Base-by-base conservation (phyloP, 371 early-diverging fungal species). In the Chytridiales sp. region DNA sequence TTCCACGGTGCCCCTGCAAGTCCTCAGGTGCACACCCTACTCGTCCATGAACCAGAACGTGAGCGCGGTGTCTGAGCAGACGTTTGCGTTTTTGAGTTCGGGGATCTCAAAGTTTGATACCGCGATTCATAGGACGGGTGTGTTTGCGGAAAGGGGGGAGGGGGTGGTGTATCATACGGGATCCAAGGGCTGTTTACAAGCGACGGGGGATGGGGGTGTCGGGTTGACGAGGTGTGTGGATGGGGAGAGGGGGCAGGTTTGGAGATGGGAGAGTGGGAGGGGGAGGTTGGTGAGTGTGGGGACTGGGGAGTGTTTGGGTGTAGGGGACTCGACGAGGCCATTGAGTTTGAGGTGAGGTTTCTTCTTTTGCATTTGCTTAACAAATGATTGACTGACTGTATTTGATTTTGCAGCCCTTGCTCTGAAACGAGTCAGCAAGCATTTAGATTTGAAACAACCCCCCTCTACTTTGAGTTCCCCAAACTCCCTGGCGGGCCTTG, bases 401-500 rank as follows among this genome's bases (percentile, higher is more conserved):
- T n/a, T 34, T 5, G 15, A 6, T 3, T 8, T 3, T 24, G 35
- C 39, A 6, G 19, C 4, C 5, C 42, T 15, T 24, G 41, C 41
- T 26, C 34, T 17, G 34, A 46, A 21, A 29, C 38, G n/a, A n/a
- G n/a, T n/a, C n/a, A n/a, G n/a, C n/a, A n/a, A n/a, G n/a, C n/a
- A n/a, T n/a, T n/a, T n/a, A n/a, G n/a, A n/a, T n/a, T n/a, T 38
- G 11, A 9, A 9, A 11, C 38, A n/a, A 13, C 46, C 13, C 9
- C 31, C 17, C 42, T 47, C 27, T 59, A 59, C 49, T 59, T 59
- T 30, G 59, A 59, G 40, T 59, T 48, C 30, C 49, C 59, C 4
- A 32, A 49, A 11, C 49, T 59, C 3, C 59, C 59, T 4, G 49
- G 49, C 13, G 30, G 30, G 13, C 49, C 49, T 21, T 46, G 9